These are phyloP conservation scores for Taiozyma onychis DNA, from an alignment of 1,139 yeast species.

Conservation along the genomic window DNA sequence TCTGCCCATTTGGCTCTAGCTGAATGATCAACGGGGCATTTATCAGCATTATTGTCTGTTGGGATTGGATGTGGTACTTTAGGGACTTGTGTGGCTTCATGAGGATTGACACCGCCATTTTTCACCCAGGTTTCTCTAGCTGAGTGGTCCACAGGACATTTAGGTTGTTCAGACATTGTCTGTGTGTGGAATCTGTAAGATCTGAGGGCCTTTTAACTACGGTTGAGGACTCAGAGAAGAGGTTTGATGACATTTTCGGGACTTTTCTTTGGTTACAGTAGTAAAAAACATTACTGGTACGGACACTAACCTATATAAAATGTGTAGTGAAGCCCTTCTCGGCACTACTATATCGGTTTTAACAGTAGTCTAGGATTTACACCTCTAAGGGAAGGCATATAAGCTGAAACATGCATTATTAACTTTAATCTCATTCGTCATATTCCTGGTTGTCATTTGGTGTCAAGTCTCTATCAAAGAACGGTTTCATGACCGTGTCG, in stretches of 20 bases:
- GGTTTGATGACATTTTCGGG: neutral
- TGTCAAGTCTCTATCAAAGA: conserved; percentile 27
- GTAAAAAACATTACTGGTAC: neutral
- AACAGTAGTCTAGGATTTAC: too few species aligned
- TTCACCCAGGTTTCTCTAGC: conserved; percentile 55
- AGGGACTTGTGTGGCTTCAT: neutral
- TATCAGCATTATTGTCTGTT: conserved; percentile 20
- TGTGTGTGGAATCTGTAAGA: neutral
- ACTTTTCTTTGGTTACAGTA: neutral
- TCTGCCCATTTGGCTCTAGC: conserved; percentile 44
- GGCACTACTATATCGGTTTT: too few species aligned
- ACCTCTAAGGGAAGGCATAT: too few species aligned
- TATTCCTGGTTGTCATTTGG: conserved; percentile 20
- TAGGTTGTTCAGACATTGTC: conserved; percentile 25
- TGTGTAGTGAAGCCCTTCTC: too few species aligned
- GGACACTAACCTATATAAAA: neutral
- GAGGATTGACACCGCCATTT: conserved; percentile 17
- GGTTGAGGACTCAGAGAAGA: neutral
- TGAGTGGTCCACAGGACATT: conserved; percentile 67
- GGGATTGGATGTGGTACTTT: conserved; percentile 22
- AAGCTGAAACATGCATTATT: too few species aligned
- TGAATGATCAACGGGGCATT: conserved; percentile 49
- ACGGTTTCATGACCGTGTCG: conserved; percentile 33
- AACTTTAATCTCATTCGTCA: neutral
- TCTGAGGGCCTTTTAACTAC: neutral